Conservation (phyloP, 129 eudicot species). For the Silybum marianum region DNA sequence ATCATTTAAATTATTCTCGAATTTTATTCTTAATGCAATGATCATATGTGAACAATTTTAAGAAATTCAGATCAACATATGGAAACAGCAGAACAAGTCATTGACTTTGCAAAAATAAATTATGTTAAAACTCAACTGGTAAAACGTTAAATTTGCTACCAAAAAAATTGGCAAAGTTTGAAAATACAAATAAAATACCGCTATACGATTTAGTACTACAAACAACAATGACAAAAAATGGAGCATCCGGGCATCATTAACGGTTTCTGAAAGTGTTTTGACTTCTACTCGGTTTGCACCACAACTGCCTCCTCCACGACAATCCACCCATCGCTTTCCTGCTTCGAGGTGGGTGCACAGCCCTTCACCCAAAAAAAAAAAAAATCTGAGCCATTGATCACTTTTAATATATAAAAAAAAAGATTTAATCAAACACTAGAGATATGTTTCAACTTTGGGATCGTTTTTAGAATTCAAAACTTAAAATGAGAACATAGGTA, state of each 20-base stretch:
- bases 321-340: conserved; percentile 59
- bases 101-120: too few relatives aligned
- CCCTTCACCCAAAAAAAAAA: conserved; percentile 32
- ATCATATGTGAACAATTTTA: too few relatives aligned
- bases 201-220: background rate
- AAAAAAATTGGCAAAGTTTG: background rate
- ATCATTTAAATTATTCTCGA: too few relatives aligned
- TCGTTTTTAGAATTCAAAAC: background rate
- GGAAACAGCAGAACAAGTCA: too few relatives aligned
- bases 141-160: background rate
- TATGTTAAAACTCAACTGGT: background rate
- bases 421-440: background rate
- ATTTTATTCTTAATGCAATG: too few relatives aligned
- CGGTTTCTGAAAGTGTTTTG: background rate
- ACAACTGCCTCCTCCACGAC: conserved; percentile 69
- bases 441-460: background rate
- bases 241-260: background rate
- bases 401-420: too few relatives aligned
- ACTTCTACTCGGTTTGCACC: conserved; percentile 53
- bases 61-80: too few relatives aligned
- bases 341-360: conserved; percentile 41
- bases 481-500: background rate
- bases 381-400: background rate
- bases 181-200: background rate
- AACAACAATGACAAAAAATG: background rate